These are phyloP conservation scores for Cladosporium oxysporum DNA, from an alignment of 2,329 filamentous ascomycete species.

Conservation along the genomic window DNA sequence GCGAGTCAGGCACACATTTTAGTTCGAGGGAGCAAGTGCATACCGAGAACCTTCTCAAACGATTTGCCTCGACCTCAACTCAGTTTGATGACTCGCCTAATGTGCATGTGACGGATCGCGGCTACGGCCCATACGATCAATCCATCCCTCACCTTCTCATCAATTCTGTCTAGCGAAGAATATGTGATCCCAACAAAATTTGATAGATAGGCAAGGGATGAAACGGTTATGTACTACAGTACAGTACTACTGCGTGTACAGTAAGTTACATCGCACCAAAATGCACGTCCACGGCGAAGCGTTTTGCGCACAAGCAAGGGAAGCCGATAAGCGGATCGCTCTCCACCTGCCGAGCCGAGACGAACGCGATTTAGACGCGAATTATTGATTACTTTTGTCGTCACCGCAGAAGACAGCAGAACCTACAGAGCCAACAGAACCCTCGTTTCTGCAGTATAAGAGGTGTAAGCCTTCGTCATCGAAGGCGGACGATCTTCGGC, in stretches of 20 bases:
- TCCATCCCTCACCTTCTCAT: background rate
- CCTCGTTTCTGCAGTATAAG: background rate
- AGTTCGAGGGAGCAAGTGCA: background rate
- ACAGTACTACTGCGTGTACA: background rate
- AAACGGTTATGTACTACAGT: background rate
- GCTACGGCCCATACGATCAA: too few relatives aligned
- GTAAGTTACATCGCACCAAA: background rate
- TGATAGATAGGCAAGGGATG: constrained; percentile 2
- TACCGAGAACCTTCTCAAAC: background rate
- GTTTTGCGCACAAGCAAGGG: background rate
- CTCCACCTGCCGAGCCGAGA: constrained; percentile 1
- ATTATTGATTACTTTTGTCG: background rate
- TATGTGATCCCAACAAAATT: background rate
- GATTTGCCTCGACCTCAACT: background rate
- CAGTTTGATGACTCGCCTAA: background rate
- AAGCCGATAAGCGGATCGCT: background rate
- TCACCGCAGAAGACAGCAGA: constrained; percentile 8
- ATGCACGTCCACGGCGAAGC: background rate
- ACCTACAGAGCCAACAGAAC: background rate
- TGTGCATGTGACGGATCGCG: too few relatives aligned
- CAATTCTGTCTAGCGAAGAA: background rate
- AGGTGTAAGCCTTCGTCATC: background rate
- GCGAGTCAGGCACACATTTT: background rate
- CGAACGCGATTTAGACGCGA: constrained; percentile 8
- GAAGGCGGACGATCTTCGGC: constrained; percentile 7